Evolutionary conservation across 164 flowering plant genomes (phyloP), one percentile per base, ranked within the genome.

Genomic region (Brasenia schreberi): DNA sequence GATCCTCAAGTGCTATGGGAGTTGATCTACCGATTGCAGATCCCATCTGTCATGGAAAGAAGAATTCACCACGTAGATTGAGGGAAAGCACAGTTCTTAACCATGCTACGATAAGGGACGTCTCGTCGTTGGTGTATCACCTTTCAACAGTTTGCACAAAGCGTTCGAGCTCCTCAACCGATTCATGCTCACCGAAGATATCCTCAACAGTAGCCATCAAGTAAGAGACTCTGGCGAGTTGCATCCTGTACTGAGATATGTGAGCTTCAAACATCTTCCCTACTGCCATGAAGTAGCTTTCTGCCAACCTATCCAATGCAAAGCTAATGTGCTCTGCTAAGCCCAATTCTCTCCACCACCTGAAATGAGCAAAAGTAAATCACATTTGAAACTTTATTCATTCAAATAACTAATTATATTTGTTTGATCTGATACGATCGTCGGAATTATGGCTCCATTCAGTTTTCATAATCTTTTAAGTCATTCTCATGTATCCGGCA

Each of bases 321-420:
- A 80, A 72, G 70, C 71, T 75, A 71, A 87, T 42, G 23, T 79
- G 77, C 64, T 80, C 44, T 1, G 77, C 43, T 33, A 87, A 64
- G 2, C 84, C 83, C 1, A 79, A 64, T 2, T 77, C 81, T 33
- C 69, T 77, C 92, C 92, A 87, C 92, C 92, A 87, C 65, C 90
- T 84, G 56, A 42, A 33, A 11, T 9, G 16, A 49, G 10, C 10
- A 5, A 49, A 49, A 49, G 4, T 49, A 9, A 9, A 14, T 33
- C 10, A 9, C 10, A 49, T 6, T 14, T 9, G 56, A 49, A 14
- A 14, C 39, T 33, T 33, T 2, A 33, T 33, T 33, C 39, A 33
- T 33, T 33, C 39, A 33, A 33, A 33, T 33, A 33, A 33, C 39
- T 33, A 33, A 33, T 33, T 33, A 33, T 33, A 33, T 33, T 33